Evolutionary conservation across 805 yeast species (phyloP).

Genomic region (Wickerhamomyces xylosicus): DNA sequence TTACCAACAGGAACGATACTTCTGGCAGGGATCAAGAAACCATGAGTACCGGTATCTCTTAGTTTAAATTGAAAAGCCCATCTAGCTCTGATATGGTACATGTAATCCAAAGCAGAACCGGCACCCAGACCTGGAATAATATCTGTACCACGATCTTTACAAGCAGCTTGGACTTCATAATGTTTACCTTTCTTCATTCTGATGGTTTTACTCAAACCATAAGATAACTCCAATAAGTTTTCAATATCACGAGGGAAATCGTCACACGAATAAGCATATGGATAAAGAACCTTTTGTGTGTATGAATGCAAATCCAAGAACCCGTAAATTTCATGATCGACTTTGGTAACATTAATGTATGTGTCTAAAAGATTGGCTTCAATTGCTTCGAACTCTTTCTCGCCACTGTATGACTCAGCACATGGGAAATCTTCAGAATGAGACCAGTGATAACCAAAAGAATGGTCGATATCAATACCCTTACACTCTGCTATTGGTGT

Average conservation of each 20-base stretch:
- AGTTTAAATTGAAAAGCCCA: conserved; percentile 82
- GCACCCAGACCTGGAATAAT: conserved; percentile 65
- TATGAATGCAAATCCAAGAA: conserved; percentile 80
- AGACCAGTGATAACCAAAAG: conserved; percentile 68
- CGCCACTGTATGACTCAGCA: conserved; percentile 78
- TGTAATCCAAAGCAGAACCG: conserved; percentile 72
- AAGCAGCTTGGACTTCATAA: conserved; percentile 68
- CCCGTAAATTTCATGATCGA: conserved; percentile 56
- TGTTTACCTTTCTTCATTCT: conserved; percentile 51
- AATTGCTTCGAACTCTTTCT: conserved; percentile 53
- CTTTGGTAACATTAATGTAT: conserved; percentile 31
- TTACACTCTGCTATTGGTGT: conserved; percentile 56
- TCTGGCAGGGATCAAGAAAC: conserved; percentile 66
- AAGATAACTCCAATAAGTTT: conserved; percentile 70
- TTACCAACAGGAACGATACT: conserved; percentile 67
- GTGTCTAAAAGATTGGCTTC: conserved; percentile 43
- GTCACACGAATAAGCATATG: conserved; percentile 73
- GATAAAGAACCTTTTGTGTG: conserved; percentile 73
- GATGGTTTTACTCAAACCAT: conserved; percentile 68
- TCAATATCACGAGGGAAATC: conserved; percentile 71
- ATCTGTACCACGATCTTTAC: conserved; percentile 70
- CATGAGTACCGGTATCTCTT: conserved; percentile 76
- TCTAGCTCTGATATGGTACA: conserved; percentile 72
- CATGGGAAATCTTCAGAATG: conserved; percentile 59
- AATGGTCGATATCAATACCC: conserved; percentile 84